Evolutionary conservation across 768 basidiomycete species (phyloP), one percentile per base, ranked within the genome.

Genomic region (Coprinellus micaceus): DNA sequence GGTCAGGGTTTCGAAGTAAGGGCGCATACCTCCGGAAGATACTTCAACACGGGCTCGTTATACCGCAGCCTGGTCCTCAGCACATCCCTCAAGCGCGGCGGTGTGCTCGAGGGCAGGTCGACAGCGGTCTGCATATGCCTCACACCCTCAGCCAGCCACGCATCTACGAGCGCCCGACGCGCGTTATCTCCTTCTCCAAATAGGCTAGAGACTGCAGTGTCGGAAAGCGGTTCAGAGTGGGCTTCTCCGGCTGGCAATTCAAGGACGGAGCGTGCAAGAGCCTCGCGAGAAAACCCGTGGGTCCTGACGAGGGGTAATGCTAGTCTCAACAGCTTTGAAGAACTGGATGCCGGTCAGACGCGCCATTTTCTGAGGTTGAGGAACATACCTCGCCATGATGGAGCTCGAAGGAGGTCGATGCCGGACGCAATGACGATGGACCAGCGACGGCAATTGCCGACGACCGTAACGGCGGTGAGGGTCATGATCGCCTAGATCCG

Each of bases 271-370:
- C 73, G 79, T 3, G 89, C 78, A 10, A 92, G 76, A 0, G 88
- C 78, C 26, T 82, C 76, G 19, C 90, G 82, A 11, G 90, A 86
- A 67, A 93, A 93, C 9, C 91, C 91, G 60, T 89, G 80, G 5
- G 77, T 77, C 54, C 66, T 67, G 45, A 93, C 76, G 21, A 91
- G 76, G 2, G 88, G 85, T 1, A 89, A 46, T 0, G 91, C 83
- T 26, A 81, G 75, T 59, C 80, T 77, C 19, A 93, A 70, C 9
- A 91, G 74, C 33, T 41, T 57, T 12, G 13, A 25, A 3, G 40
- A 19, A 15, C 36, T 37, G 9, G 13, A 33, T 47, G 25, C n/a
- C n/a, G n/a, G n/a, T n/a, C n/a, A n/a, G n/a, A n/a, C n/a, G n/a
- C n/a, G n/a, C n/a, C n/a, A n/a, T n/a, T n/a, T n/a, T n/a, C n/a